Percentiles rank a stretch among this genome's conserved stretches.
Evolutionary conservation across 164 flowering plant genomes (phyloP).

Genomic region (Umbilicus rupestris): DNA sequence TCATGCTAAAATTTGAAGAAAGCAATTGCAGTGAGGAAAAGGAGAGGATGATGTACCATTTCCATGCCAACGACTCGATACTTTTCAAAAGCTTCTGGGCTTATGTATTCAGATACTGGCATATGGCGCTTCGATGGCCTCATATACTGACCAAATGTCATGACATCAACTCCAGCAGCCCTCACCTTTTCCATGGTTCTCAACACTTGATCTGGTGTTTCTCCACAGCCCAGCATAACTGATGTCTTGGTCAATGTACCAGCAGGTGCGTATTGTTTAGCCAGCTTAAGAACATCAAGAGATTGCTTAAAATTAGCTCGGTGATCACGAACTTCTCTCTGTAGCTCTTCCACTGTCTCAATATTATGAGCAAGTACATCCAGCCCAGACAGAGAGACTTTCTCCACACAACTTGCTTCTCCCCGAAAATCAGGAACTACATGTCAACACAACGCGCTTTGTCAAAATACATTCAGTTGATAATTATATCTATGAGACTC

Average conservation of each 20-base stretch:
- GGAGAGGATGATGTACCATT: constrained; percentile 43
- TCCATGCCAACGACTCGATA: constrained; percentile 74
- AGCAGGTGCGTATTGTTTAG: constrained; percentile 70
- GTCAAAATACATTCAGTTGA: background rate
- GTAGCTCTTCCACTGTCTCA: constrained; percentile 98
- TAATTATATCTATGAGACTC: background rate
- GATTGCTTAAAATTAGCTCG: constrained; percentile 95
- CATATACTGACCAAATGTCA: constrained; percentile 95
- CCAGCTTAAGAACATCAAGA: constrained; percentile 68
- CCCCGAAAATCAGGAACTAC: constrained; percentile 94
- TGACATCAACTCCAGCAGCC: constrained; percentile 92
- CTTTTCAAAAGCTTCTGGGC: constrained; percentile 91
- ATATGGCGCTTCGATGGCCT: constrained; percentile 98
- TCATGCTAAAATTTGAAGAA: background rate
- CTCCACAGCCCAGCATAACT: constrained; percentile 95
- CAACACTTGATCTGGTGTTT: constrained; percentile 88
- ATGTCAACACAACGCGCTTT: constrained; percentile 7
- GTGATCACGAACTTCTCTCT: constrained; percentile 69
- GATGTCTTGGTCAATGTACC: constrained; percentile 96
- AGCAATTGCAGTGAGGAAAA: background rate
- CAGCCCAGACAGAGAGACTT: constrained; percentile 76
- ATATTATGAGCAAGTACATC: constrained; percentile 97
- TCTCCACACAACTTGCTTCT: constrained; percentile 65
- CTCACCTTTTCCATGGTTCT: constrained; percentile 93
- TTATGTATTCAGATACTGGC: constrained; percentile 87